phyloP scores from a whole-genome alignment of 2,329 filamentous ascomycete genomes.

The Colletotrichum gigasporum region DNA sequence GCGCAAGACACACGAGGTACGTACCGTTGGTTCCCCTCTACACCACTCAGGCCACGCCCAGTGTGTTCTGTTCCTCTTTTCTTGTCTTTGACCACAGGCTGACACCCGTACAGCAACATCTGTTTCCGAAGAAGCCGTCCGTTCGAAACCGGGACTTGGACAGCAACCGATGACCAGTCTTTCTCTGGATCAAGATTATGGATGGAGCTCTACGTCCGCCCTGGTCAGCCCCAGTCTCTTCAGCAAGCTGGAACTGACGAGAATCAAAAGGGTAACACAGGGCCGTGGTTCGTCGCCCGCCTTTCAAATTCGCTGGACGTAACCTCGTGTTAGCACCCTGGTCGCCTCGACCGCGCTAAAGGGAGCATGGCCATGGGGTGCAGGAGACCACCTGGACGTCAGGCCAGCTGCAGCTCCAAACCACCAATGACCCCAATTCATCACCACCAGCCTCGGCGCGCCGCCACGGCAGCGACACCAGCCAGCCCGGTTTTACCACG shows the following conservation, averaged over 20 bases:
- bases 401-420: constrained; percentile 3
- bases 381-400: constrained; percentile 16
- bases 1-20: not conserved
- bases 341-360: constrained; percentile 10
- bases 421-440: not conserved
- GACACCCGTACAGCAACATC: constrained; percentile 1
- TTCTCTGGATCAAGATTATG: constrained; percentile 16
- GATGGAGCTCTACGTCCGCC: constrained; percentile 17
- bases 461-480: not conserved
- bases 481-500: not conserved
- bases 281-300: constrained; percentile 3
- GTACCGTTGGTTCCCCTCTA: constrained; percentile 10
- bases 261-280: constrained; percentile 19
- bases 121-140: constrained; percentile 13
- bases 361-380: constrained; percentile 18
- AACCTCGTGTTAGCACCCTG: constrained; percentile 29
- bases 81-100: constrained; percentile 14
- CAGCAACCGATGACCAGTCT: not conserved
- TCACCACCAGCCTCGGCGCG: constrained; percentile 8
- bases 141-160: not conserved
- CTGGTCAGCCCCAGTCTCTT: constrained; percentile 2
- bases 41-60: no score
- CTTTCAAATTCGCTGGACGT: constrained; percentile 5
- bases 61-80: not conserved
- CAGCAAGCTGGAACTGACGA: constrained; percentile 8